Conservation (phyloP, 805 yeast species). For the Starmerella riodocensis region DNA sequence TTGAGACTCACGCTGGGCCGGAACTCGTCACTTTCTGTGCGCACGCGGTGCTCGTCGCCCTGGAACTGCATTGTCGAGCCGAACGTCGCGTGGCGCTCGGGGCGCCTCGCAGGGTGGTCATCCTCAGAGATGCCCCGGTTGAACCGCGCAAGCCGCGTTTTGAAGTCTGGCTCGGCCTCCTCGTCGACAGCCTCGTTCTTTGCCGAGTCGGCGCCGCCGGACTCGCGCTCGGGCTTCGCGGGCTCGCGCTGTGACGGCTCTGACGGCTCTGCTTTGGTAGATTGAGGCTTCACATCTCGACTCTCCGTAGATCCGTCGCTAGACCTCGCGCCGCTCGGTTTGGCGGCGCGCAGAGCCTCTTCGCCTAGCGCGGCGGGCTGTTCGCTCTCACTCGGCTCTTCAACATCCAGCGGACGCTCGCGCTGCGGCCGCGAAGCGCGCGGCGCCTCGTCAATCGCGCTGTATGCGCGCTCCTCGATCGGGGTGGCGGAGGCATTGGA, state of each 20-base stretch:
- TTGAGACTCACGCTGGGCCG: constrained; percentile 64
- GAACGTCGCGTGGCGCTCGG: constrained; percentile 12
- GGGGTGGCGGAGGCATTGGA: neutral
- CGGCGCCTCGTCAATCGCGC: neutral
- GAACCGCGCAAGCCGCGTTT: constrained; percentile 39
- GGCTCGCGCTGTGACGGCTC: constrained; percentile 6
- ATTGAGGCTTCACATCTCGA: too few relatives aligned
- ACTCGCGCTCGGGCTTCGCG: neutral
- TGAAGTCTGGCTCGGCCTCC: constrained; percentile 27
- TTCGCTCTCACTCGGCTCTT: constrained; percentile 3
- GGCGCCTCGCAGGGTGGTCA: constrained; percentile 5
- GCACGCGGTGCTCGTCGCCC: constrained; percentile 22
- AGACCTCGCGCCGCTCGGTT: too few relatives aligned
- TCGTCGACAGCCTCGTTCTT: too few relatives aligned
- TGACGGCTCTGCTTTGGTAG: too few relatives aligned
- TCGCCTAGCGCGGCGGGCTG: constrained; percentile 3
- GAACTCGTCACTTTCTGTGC: constrained; percentile 17
- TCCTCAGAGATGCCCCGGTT: constrained; percentile 24
- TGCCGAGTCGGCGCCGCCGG: too few relatives aligned
- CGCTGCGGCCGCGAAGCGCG: constrained; percentile 1
- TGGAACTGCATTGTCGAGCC: constrained; percentile 10
- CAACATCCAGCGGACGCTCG: constrained; percentile 3
- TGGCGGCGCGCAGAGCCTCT: too few relatives aligned
- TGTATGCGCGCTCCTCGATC: neutral
- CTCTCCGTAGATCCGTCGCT: too few relatives aligned